Evolutionary conservation across 495 filamentous ascomycete genomes (phyloP).

Genomic region (Talaromyces nanjingensis): DNA sequence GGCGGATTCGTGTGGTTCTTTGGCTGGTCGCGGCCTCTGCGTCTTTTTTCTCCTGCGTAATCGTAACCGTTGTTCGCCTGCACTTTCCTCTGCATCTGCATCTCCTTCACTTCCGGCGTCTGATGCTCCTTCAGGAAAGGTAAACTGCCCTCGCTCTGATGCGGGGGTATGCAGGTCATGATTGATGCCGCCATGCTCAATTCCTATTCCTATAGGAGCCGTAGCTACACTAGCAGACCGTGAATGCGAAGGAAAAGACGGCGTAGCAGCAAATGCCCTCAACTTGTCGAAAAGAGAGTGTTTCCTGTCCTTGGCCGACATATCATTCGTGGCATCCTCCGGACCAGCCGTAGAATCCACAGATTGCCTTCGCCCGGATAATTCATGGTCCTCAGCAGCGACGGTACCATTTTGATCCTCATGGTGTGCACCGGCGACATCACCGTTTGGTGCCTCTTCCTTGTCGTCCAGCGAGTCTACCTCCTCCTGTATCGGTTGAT

Average conservation of each 20-base stretch:
- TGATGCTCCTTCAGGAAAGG: slow-evolving; percentile 52
- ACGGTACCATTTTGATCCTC: not conserved
- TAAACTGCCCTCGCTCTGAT: slow-evolving; percentile 45
- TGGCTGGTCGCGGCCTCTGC: slow-evolving; percentile 45
- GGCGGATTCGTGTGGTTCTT: slow-evolving; percentile 44
- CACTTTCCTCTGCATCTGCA: slow-evolving; percentile 69
- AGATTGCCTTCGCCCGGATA: slow-evolving; percentile 27
- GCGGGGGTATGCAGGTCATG: slow-evolving; percentile 29
- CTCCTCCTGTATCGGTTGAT: slow-evolving; percentile 9
- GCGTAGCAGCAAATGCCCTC: slow-evolving; percentile 47
- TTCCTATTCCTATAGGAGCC: slow-evolving; percentile 15
- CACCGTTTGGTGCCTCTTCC: not conserved
- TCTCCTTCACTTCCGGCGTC: slow-evolving; percentile 60
- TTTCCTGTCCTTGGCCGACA: slow-evolving; percentile 43
- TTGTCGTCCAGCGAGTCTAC: not conserved
- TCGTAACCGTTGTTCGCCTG: slow-evolving; percentile 32
- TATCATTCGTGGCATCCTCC: slow-evolving; percentile 41
- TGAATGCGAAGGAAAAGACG: slow-evolving; percentile 33
- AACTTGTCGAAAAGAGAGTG: slow-evolving; percentile 63
- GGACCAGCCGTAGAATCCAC: slow-evolving; percentile 51
- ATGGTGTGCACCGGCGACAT: not conserved
- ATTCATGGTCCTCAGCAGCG: not conserved
- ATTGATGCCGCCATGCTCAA: slow-evolving; percentile 19
- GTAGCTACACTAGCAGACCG: slow-evolving; percentile 37
- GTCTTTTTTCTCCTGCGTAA: slow-evolving; percentile 44